A percentile compares a stretch with the other conserved stretches of the same genome.
phyloP scores from a whole-genome alignment of 164 flowering plant genomes.

The Kingdonia uniflora region DNA sequence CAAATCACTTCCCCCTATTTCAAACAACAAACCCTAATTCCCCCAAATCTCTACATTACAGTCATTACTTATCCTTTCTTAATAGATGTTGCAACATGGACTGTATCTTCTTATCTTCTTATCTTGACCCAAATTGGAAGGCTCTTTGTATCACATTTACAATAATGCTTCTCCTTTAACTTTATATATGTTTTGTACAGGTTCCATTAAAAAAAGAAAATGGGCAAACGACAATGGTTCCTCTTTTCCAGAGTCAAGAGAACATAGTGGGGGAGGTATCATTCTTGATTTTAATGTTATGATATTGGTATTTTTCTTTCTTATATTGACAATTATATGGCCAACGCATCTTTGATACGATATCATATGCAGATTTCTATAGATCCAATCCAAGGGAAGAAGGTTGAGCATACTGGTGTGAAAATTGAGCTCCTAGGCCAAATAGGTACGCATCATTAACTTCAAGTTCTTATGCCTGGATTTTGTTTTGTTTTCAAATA shows the following conservation, averaged over 20 bases:
- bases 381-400: conserved; percentile 82
- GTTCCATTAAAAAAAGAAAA: conserved; percentile 78
- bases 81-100: no score
- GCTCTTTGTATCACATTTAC: no score
- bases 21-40: no score
- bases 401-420: conserved; percentile 86
- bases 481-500: no score
- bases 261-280: conserved; percentile 84
- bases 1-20: no score
- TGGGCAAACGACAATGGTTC: conserved; percentile 69
- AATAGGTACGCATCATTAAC: conserved; percentile 43
- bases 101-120: no score
- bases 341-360: neutral
- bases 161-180: neutral
- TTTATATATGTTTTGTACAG: conserved; percentile 21
- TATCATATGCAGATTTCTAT: conserved; percentile 43
- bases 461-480: neutral
- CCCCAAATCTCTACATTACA: no score
- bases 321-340: neutral
- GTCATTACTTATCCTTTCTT: no score
- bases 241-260: conserved; percentile 91
- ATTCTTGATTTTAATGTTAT: conserved; percentile 6
- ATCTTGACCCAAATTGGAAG: no score
- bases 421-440: conserved; percentile 94
- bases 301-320: neutral